These are phyloP conservation scores for Alternaria ventricosa DNA, from an alignment of 2,329 filamentous ascomycete genomes.

Conservation along the genomic window DNA sequence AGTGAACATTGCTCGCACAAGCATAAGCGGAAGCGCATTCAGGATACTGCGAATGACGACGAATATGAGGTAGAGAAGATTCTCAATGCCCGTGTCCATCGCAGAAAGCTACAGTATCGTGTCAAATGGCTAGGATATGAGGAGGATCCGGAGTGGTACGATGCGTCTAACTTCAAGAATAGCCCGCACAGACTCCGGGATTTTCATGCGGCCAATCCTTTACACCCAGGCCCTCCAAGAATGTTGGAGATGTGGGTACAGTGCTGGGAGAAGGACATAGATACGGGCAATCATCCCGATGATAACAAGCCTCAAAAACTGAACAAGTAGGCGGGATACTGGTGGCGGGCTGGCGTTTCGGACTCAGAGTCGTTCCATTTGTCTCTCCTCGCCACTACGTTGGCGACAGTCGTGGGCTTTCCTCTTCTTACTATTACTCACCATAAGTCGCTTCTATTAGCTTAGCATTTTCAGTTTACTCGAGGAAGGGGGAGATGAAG, in stretches of 20 bases:
- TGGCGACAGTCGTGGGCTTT: neutral
- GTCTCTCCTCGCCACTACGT: neutral
- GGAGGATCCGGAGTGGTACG: neutral
- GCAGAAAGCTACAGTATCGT: constrained; percentile 1
- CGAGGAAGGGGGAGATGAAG: neutral
- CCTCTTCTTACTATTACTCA: neutral
- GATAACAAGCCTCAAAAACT: neutral
- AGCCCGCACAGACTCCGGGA: constrained; percentile 5
- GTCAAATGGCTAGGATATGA: constrained; percentile 6
- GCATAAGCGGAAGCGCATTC: neutral
- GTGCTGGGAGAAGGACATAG: constrained; percentile 21
- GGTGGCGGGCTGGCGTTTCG: neutral
- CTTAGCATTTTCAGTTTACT: neutral
- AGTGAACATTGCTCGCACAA: neutral
- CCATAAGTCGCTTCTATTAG: neutral
- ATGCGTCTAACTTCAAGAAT: constrained; percentile 6
- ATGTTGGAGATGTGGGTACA: constrained; percentile 12
- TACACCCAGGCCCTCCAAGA: constrained; percentile 9
- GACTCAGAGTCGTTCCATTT: neutral
- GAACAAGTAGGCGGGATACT: neutral
- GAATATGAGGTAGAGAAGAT: constrained; percentile 8
- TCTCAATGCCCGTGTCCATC: neutral
- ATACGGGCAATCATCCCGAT: constrained; percentile 14
- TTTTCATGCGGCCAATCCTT: constrained; percentile 15
- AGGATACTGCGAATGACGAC: neutral